Percentiles rank a stretch among this genome's conserved stretches.
phyloP scores from a whole-genome alignment of 192 early-diverging fungal genomes.

The Phlyctochytrium arcticum region DNA sequence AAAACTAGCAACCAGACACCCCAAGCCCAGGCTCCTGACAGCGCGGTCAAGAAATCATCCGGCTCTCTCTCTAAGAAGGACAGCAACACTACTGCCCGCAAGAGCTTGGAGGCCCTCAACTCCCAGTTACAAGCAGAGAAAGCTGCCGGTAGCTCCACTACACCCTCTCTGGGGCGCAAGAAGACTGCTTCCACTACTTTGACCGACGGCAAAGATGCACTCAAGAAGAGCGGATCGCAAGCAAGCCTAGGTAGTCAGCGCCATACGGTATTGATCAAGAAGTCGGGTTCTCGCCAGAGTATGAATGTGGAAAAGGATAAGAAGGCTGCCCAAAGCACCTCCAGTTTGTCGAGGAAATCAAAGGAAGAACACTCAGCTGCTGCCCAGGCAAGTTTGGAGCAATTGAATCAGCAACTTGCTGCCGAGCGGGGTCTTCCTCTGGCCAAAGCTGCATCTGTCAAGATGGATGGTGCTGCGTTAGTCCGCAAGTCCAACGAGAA shows the following conservation, averaged over 20 bases:
- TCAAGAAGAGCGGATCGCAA: background rate
- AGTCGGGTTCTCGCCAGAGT: background rate
- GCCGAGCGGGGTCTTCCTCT: constrained; percentile 3
- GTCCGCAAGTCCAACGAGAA: background rate
- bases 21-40: background rate
- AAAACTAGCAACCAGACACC: background rate
- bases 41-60: background rate
- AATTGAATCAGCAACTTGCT: constrained; percentile 15
- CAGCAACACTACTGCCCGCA: background rate
- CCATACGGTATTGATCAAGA: background rate
- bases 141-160: background rate
- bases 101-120: background rate
- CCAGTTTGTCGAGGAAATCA: no score
- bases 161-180: no score
- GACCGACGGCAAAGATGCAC: background rate
- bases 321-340: no score
- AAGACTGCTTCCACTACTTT: background rate
- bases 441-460: constrained; percentile 5
- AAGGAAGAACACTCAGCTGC: constrained; percentile 2
- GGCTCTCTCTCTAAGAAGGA: background rate
- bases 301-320: constrained; percentile 2
- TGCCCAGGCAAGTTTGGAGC: background rate
- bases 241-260: background rate
- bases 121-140: constrained; percentile 7
- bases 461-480: background rate